phyloP scores from a whole-genome alignment of 2,329 filamentous ascomycete genomes.

The Hansfordia pulvinata region DNA sequence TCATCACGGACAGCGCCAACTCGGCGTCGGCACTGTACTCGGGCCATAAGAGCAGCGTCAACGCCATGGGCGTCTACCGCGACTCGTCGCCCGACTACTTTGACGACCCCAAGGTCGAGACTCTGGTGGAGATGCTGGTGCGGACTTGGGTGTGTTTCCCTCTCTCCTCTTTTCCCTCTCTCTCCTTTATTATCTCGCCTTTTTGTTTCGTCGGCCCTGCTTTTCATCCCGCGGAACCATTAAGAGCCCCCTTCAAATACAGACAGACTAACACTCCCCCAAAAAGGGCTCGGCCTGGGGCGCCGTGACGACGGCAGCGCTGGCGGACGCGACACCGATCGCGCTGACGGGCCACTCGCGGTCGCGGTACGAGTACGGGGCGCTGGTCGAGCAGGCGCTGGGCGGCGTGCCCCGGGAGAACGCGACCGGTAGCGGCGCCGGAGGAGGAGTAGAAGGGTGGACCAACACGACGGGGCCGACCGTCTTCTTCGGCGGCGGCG shows the following conservation, averaged over 20 bases:
- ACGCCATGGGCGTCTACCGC: conserved; percentile 67
- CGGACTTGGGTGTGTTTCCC: conserved; percentile 52
- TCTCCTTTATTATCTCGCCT: no score
- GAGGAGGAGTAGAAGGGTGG: no score
- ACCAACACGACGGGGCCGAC: conserved; percentile 61
- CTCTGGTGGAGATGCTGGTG: conserved; percentile 64
- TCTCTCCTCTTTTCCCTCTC: no score
- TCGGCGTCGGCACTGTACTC: conserved; percentile 70
- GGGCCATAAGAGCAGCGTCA: conserved; percentile 74
- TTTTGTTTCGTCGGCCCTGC: no score
- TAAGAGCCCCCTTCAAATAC: no score
- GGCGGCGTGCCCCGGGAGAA: conserved; percentile 66
- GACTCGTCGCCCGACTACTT: conserved; percentile 62
- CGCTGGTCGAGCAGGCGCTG: conserved; percentile 63
- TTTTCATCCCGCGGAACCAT: no score
- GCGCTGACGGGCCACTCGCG: conserved; percentile 62
- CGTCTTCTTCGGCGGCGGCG: conserved; percentile 71
- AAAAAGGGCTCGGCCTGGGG: conserved; percentile 39
- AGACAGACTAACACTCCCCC: conserved; percentile 1
- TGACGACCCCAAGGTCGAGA: conserved; percentile 80
- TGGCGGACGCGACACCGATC: conserved; percentile 72
- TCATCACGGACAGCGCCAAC: conserved; percentile 81
- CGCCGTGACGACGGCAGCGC: conserved; percentile 66
- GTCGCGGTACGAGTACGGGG: conserved; percentile 52
- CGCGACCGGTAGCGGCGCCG: no score